Percentiles rank a stretch among this genome's conserved stretches.
phyloP scores from a whole-genome alignment of 495 filamentous ascomycete genomes.

The Glarea lozoyensis region DNA sequence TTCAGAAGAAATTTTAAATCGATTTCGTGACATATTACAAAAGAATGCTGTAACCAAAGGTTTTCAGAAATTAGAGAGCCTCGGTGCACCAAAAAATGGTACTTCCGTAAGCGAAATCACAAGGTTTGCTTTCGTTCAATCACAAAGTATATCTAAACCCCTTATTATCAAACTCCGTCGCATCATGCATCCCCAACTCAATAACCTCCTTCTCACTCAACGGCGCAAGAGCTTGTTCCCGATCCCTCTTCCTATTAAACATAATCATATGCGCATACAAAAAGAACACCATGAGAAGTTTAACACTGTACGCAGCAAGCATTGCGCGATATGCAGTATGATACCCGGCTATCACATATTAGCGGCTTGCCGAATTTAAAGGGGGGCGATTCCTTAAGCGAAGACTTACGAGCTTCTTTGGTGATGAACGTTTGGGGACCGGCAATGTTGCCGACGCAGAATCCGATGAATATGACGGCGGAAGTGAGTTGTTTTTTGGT shows the following conservation, averaged over 20 bases:
- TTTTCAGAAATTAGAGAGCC: too few relatives aligned
- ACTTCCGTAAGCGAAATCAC: too few relatives aligned
- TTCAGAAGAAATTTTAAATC: too few relatives aligned
- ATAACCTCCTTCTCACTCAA: slow-evolving; percentile 37
- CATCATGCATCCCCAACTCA: slow-evolving; percentile 47
- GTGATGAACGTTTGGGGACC: slow-evolving; percentile 1
- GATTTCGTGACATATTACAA: too few relatives aligned
- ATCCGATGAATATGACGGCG: slow-evolving; percentile 4
- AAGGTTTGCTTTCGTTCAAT: too few relatives aligned
- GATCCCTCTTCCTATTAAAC: slow-evolving; percentile 44
- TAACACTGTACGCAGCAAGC: slow-evolving; percentile 25
- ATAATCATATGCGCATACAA: slow-evolving; percentile 48
- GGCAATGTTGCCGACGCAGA: slow-evolving; percentile 4
- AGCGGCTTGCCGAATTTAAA: too few relatives aligned
- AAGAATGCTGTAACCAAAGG: too few relatives aligned
- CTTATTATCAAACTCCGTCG: slow-evolving; percentile 9
- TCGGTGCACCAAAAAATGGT: too few relatives aligned
- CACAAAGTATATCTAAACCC: slow-evolving; percentile 1
- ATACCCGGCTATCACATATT: not conserved
- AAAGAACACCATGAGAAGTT: slow-evolving; percentile 48
- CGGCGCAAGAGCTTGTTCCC: slow-evolving; percentile 38
- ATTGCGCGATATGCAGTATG: not conserved
- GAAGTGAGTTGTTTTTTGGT: slow-evolving; percentile 7
- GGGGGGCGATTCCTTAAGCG: slow-evolving; percentile 34
- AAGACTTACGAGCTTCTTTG: slow-evolving; percentile 33